phyloP scores from a whole-genome alignment of 108 stramenopile species.

The Cyclostephanos tholiformis region DNA sequence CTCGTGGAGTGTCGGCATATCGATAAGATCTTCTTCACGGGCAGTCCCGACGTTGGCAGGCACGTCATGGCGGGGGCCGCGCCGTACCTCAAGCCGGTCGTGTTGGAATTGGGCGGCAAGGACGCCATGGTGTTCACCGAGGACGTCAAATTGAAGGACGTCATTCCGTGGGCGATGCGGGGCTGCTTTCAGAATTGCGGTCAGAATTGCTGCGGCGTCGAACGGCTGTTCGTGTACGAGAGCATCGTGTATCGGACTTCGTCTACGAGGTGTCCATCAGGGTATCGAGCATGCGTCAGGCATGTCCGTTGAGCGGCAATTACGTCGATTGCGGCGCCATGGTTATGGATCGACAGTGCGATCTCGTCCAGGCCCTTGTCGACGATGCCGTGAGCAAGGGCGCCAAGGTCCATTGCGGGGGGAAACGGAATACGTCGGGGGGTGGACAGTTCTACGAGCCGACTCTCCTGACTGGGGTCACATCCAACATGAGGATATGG shows the following conservation, averaged over 20 bases:
- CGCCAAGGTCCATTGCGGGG: constrained; percentile 90
- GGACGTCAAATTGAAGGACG: constrained; percentile 80
- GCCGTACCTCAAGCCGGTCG: constrained; percentile 92
- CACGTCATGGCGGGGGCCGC: constrained; percentile 92
- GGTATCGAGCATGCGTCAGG: constrained; percentile 80
- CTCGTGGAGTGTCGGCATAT: constrained; percentile 86
- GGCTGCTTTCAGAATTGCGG: constrained; percentile 98
- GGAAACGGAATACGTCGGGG: constrained; percentile 61
- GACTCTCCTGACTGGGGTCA: constrained; percentile 93
- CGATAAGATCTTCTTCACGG: constrained; percentile 99
- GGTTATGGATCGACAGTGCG: constrained; percentile 86
- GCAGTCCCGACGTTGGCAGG: constrained; percentile 91
- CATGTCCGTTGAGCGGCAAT: constrained; percentile 72
- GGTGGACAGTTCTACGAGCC: constrained; percentile 95
- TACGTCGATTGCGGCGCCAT: constrained; percentile 94
- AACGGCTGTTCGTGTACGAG: constrained; percentile 97
- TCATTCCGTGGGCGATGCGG: constrained; percentile 91
- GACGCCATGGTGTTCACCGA: constrained; percentile 98
- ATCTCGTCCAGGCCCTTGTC: constrained; percentile 86
- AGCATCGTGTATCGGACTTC: constrained; percentile 76
- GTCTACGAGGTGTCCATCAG: constrained; percentile 55
- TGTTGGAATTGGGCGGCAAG: constrained; percentile 98
- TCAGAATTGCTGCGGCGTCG: constrained; percentile 98
- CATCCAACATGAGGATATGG: constrained; percentile 90
- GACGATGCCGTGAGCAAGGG: constrained; percentile 98